These are phyloP conservation scores for Tritrichomonas foetus DNA, from an alignment of 208 protist genomes.

Conservation along the genomic window DNA sequence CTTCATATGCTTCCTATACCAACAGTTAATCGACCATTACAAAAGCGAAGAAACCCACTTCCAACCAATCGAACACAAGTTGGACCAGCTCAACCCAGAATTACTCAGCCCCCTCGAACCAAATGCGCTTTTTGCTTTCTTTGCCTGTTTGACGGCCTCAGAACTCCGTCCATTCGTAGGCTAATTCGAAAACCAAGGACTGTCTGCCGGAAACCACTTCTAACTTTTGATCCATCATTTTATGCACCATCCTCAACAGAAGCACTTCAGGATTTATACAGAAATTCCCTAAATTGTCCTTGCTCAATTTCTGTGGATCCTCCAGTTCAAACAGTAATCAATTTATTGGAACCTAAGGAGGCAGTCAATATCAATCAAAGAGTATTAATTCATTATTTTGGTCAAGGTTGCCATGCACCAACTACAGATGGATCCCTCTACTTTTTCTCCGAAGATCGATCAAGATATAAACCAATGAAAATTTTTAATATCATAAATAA, in stretches of 20 bases:
- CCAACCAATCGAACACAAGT: no score
- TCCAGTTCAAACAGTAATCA: neutral
- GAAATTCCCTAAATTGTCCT: neutral
- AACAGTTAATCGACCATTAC: no score
- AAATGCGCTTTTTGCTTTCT: neutral
- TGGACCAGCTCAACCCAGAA: no score
- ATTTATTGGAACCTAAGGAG: neutral
- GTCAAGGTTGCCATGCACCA: neutral
- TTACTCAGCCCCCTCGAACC: no score
- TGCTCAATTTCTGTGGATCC: neutral
- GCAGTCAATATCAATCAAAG: neutral
- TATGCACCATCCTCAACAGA: neutral
- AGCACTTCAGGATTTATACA: neutral
- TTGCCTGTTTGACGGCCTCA: neutral
- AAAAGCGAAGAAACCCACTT: no score
- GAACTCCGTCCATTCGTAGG: neutral
- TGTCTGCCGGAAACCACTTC: neutral
- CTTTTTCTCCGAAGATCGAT: neutral
- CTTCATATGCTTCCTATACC: no score
- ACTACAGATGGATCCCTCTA: neutral
- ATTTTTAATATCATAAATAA: neutral
- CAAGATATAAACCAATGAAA: neutral
- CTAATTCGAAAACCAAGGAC: neutral
- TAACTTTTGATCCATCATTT: neutral
- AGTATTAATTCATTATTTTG: constrained; percentile 28